phyloP scores from a whole-genome alignment of 129 eudicot species.

The Centaurea solstitialis region DNA sequence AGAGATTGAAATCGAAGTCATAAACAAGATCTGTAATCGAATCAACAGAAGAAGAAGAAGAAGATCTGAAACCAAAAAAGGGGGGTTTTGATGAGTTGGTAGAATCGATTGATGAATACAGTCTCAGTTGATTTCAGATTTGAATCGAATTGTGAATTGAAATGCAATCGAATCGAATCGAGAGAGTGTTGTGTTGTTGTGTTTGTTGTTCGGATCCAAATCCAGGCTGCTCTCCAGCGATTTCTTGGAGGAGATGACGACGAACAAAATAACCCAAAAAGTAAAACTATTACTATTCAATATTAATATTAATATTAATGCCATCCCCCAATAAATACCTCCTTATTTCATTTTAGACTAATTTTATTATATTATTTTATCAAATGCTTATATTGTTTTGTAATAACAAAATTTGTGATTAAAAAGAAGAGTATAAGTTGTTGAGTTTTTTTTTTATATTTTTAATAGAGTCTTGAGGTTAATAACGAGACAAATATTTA shows the following conservation, averaged over 20 bases:
- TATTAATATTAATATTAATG: too few relatives aligned
- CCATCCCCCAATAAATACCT: background rate
- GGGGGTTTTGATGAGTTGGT: slow-evolving; percentile 16
- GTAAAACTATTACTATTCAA: slow-evolving; percentile 1
- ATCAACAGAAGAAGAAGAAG: background rate
- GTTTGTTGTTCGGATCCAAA: slow-evolving; percentile 21
- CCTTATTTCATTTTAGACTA: background rate
- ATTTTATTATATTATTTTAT: background rate
- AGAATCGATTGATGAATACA: slow-evolving; percentile 14
- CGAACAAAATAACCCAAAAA: slow-evolving; percentile 2
- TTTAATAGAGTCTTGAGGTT: too few relatives aligned
- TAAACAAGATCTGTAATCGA: slow-evolving; percentile 17
- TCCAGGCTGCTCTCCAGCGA: slow-evolving; percentile 15
- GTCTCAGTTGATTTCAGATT: slow-evolving; percentile 7
- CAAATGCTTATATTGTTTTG: too few relatives aligned
- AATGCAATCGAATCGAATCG: slow-evolving; percentile 9
- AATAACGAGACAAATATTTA: too few relatives aligned
- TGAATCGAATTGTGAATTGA: slow-evolving; percentile 9
- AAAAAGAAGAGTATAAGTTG: too few relatives aligned
- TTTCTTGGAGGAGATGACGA: slow-evolving; percentile 6
- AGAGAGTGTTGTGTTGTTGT: too few relatives aligned
- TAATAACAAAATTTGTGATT: too few relatives aligned
- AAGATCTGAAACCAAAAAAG: slow-evolving; percentile 19
- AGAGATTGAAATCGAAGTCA: background rate
- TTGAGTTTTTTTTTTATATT: too few relatives aligned